Evolutionary conservation across 2,329 filamentous ascomycete species (phyloP).

Genomic region (Cytospora piceae): DNA sequence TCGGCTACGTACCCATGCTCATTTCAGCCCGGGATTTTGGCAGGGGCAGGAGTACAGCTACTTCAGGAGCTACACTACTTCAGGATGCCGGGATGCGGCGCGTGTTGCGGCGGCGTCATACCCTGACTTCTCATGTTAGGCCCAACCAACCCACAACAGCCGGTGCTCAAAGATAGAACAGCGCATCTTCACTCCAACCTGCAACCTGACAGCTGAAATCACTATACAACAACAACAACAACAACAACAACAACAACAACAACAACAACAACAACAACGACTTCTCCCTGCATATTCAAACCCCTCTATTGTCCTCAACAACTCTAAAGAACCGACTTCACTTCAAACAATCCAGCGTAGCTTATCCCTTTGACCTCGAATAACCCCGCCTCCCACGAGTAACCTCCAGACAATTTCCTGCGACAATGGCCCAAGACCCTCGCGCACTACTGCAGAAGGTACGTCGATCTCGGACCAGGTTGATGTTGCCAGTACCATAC

Average conservation of each 20-base stretch:
- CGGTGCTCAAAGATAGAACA: conserved; percentile 15
- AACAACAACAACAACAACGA: background rate
- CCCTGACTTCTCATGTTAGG: conserved; percentile 17
- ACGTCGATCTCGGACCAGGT: conserved; percentile 31
- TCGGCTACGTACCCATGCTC: background rate
- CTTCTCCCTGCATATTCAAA: background rate
- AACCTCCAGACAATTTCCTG: conserved; percentile 9
- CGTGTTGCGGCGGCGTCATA: conserved; percentile 30
- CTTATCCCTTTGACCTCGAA: background rate
- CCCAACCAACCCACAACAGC: conserved; percentile 11
- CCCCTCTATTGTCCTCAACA: background rate
- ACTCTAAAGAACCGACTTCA: background rate
- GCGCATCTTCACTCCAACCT: background rate
- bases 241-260: too few species aligned
- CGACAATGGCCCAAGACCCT: conserved; percentile 73
- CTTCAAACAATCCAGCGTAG: background rate
- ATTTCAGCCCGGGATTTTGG: too few species aligned
- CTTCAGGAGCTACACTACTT: conserved; percentile 17
- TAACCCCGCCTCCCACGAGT: conserved; percentile 1
- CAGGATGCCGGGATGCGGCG: conserved; percentile 17
- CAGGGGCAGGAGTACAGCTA: conserved; percentile 9
- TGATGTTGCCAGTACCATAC: background rate
- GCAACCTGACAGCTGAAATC: background rate
- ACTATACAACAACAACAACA: background rate
- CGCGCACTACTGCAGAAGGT: conserved; percentile 80